Base-by-base conservation (phyloP, 176 grass and related monocot species). In the Ampelocalamus luodianensis region DNA sequence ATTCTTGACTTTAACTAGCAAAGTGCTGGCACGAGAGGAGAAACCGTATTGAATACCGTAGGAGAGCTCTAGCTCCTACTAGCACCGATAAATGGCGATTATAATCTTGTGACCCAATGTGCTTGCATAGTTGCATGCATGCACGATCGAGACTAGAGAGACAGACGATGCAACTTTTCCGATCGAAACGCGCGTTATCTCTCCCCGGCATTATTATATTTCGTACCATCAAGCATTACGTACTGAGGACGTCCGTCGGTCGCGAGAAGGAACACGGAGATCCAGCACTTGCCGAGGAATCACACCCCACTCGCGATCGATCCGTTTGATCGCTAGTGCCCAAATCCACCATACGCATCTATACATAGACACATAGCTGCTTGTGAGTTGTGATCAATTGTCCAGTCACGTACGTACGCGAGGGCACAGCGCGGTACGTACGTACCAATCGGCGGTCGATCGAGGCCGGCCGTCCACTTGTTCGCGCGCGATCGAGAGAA, bases 401-500 rank as follows among this genome's bases (percentile, higher is more conserved):
- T 77, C 54, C 74, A 5, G 32, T 10, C 53, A 76, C 34, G 20
- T 29, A 29, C 29, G 29, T 29, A 29, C 29, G 29, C 17, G 14
- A 49, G 26, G 43, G 61, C 60, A 14, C 74, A 7, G 72, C 44
- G 71, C 48, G 44, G 46, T 1, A 34, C 68, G 46, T 1, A 34
- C 68, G 69, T 62, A 60, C 54, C 40, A 73, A 73, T 36, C 12
- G 55, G 38, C 56, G 49, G 72, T 0, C 55, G 24, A 13, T 11
- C 22, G 58, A 61, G 20, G 22, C 54, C 74, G 76, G 63, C 45
- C 45, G 63, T 23, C 45, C 63, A 53, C 61, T 53, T n/a, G 78
- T 29, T 59, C 6, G 54, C 74, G 53, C 64, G 12, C 11, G n/a
- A 16, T 48, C 71, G 24, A 46, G 2, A 44, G 51, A 43, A 61